phyloP scores from a whole-genome alignment of 2,329 filamentous ascomycete species.

The Periconia sp. region DNA sequence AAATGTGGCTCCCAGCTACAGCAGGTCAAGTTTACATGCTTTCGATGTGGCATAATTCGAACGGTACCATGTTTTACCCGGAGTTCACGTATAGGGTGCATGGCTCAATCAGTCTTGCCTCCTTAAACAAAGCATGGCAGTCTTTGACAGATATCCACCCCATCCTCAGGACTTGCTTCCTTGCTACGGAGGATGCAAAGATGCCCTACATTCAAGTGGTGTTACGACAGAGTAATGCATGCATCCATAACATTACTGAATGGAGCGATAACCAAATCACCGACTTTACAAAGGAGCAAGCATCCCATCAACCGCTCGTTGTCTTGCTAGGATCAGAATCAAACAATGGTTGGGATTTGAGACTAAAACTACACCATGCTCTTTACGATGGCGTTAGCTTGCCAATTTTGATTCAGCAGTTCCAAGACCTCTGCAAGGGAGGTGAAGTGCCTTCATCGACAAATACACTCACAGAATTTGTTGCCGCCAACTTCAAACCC shows the following conservation, averaged over 20 bases:
- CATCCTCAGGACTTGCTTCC: slow-evolving; percentile 70
- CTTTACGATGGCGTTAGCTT: slow-evolving; percentile 87
- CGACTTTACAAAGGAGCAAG: not conserved
- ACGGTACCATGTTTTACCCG: slow-evolving; percentile 71
- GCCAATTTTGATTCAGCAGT: slow-evolving; percentile 59
- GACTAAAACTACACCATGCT: slow-evolving; percentile 73
- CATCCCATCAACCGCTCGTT: slow-evolving; percentile 33
- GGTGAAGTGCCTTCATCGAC: slow-evolving; percentile 11
- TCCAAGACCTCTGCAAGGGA: slow-evolving; percentile 49
- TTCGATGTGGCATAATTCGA: slow-evolving; percentile 69
- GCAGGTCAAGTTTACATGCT: slow-evolving; percentile 83
- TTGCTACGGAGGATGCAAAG: slow-evolving; percentile 51
- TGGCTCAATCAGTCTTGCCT: slow-evolving; percentile 39
- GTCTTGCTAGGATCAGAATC: slow-evolving; percentile 40
- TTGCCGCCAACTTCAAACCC: slow-evolving; percentile 27
- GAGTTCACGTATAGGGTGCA: slow-evolving; percentile 65
- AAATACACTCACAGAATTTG: slow-evolving; percentile 45
- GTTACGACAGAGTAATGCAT: slow-evolving; percentile 44
- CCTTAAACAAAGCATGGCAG: slow-evolving; percentile 64
- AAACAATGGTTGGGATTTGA: slow-evolving; percentile 36
- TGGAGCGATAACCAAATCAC: slow-evolving; percentile 10
- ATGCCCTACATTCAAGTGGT: slow-evolving; percentile 67
- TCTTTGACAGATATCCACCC: slow-evolving; percentile 57
- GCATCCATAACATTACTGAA: slow-evolving; percentile 31
- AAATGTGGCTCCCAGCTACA: slow-evolving; percentile 66